Evolutionary conservation across 306 rosid genomes (phyloP).

Genomic region (Fragaria ananassa): DNA sequence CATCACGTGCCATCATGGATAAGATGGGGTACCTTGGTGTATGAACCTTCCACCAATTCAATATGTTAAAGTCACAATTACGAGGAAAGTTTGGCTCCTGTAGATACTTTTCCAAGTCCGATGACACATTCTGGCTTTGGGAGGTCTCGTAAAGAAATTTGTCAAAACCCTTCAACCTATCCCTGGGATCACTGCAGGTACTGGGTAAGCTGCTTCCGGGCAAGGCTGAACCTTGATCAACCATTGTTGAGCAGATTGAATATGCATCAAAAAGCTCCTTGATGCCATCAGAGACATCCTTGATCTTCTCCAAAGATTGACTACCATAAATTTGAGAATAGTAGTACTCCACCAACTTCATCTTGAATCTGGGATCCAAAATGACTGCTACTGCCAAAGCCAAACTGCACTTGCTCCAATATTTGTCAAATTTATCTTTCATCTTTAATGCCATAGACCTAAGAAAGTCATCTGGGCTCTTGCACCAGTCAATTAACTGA

Average conservation of each 20-base stretch:
- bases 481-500: slow-evolving; percentile 84
- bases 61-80: slow-evolving; percentile 68
- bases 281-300: slow-evolving; percentile 80
- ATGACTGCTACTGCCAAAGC: slow-evolving; percentile 85
- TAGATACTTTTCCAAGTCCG: slow-evolving; percentile 90
- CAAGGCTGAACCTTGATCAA: slow-evolving; percentile 83
- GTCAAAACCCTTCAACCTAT: slow-evolving; percentile 91
- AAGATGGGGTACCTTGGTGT: slow-evolving; percentile 93
- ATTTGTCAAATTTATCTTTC: slow-evolving; percentile 79
- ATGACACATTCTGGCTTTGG: slow-evolving; percentile 51
- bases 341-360: slow-evolving; percentile 93
- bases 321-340: slow-evolving; percentile 93
- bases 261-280: slow-evolving; percentile 83
- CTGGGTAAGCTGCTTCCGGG: slow-evolving; percentile 81
- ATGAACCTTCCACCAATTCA: slow-evolving; percentile 99
- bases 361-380: slow-evolving; percentile 91
- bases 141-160: slow-evolving; percentile 86
- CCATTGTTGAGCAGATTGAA: slow-evolving; percentile 76
- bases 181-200: slow-evolving; percentile 58
- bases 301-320: slow-evolving; percentile 75
- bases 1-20: slow-evolving; percentile 97
- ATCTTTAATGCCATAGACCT: slow-evolving; percentile 64
- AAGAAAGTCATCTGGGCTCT: slow-evolving; percentile 70
- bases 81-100: slow-evolving; percentile 96
- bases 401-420: slow-evolving; percentile 90